Evolutionary conservation across 176 grass and related monocot genomes (phyloP).

Genomic region (Aegilops sharonensis): DNA sequence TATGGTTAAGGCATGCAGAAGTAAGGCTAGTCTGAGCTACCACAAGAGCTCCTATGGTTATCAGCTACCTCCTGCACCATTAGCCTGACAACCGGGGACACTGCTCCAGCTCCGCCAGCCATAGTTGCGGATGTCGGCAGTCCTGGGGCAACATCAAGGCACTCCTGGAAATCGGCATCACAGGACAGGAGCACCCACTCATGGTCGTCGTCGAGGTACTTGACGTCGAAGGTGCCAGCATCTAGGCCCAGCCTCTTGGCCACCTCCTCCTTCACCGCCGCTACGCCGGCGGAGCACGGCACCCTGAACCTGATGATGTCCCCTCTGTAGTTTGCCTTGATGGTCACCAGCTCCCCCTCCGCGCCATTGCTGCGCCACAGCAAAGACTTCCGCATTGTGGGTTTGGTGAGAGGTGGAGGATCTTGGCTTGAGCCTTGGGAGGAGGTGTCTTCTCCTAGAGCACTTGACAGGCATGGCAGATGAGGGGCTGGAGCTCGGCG

Average conservation of each 20-base stretch:
- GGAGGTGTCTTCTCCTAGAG: constrained; percentile 27
- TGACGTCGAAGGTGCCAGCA: constrained; percentile 58
- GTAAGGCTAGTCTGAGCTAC: constrained; percentile 48
- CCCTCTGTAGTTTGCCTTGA: constrained; percentile 69
- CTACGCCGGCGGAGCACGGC: constrained; percentile 26
- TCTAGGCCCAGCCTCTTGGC: constrained; percentile 65
- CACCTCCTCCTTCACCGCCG: constrained; percentile 50
- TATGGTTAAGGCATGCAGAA: constrained; percentile 14
- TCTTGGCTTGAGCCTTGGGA: constrained; percentile 76
- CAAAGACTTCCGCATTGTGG: neutral
- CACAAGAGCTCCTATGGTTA: constrained; percentile 66
- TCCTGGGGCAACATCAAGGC: constrained; percentile 47
- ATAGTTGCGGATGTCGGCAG: neutral
- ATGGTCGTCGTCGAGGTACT: constrained; percentile 84
- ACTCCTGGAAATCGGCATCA: constrained; percentile 83
- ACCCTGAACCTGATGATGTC: constrained; percentile 85
- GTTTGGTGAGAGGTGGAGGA: neutral
- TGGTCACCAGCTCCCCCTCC: constrained; percentile 34
- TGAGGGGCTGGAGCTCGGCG: constrained; percentile 15
- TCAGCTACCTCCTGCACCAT: constrained; percentile 51
- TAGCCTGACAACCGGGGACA: constrained; percentile 25
- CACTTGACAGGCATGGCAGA: constrained; percentile 7
- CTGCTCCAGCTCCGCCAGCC: too few species aligned
- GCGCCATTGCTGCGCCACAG: neutral
- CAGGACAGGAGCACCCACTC: constrained; percentile 84